A percentile compares a stretch with the other conserved stretches of the same genome.
phyloP scores from a whole-genome alignment of 2,329 filamentous ascomycete genomes.

The Incumbomyces lentus region DNA sequence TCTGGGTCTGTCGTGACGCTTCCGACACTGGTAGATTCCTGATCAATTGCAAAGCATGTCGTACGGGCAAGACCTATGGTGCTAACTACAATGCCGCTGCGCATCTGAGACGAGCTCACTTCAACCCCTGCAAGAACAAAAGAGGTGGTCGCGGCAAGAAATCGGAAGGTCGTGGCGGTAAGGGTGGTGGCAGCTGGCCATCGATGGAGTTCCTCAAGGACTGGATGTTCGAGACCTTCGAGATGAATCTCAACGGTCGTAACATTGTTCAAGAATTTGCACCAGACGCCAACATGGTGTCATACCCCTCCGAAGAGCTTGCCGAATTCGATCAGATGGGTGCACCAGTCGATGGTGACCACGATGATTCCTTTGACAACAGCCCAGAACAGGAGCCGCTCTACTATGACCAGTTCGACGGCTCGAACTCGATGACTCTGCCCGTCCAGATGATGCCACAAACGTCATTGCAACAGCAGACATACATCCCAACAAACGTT shows the following conservation, averaged over 20 bases:
- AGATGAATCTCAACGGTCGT: conserved; percentile 24
- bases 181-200: conserved; percentile 52
- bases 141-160: conserved; percentile 47
- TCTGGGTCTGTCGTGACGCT: conserved; percentile 54
- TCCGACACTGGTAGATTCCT: conserved; percentile 55
- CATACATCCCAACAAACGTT: not conserved
- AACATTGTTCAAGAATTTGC: conserved; percentile 15
- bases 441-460: conserved; percentile 1
- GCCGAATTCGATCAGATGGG: conserved; percentile 3
- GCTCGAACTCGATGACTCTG: not conserved
- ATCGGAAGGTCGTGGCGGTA: conserved; percentile 50
- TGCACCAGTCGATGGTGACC: not conserved
- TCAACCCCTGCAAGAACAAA: conserved; percentile 55
- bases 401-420: conserved; percentile 4
- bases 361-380: conserved; percentile 5
- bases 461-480: not conserved
- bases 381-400: conserved; percentile 7
- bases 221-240: conserved; percentile 51
- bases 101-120: conserved; percentile 79
- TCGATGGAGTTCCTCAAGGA: conserved; percentile 50
- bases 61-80: conserved; percentile 65
- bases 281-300: conserved; percentile 10
- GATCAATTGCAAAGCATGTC: conserved; percentile 73
- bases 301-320: conserved; percentile 3
- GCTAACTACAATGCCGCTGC: conserved; percentile 93